Conservation (phyloP, 371 early-diverging fungal genomes). For the Mortierella sp. region DNA sequence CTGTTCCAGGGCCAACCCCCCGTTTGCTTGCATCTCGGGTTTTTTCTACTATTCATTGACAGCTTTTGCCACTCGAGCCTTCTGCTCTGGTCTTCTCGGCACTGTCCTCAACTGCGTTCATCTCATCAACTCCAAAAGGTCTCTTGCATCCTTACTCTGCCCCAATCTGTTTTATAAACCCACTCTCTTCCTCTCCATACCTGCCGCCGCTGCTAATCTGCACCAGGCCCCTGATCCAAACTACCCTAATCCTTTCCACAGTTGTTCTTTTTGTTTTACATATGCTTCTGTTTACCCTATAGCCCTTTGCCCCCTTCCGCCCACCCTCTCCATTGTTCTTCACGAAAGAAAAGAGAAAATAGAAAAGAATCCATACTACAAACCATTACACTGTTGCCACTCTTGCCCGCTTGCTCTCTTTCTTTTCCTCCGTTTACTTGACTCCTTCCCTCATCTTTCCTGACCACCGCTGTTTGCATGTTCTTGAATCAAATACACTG, state of each 20-base stretch:
- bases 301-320: constrained; percentile 25
- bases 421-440: constrained; percentile 4
- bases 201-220: background rate
- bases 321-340: constrained; percentile 9
- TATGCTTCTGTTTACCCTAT: constrained; percentile 40
- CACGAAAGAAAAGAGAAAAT: constrained; percentile 5
- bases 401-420: background rate
- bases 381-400: too few relatives aligned
- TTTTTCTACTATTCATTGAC: background rate
- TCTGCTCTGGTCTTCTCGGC: constrained; percentile 39
- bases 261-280: constrained; percentile 1
- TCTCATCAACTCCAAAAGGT: background rate
- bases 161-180: too few relatives aligned
- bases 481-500: constrained; percentile 19
- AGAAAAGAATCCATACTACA: background rate
- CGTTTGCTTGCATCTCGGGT: constrained; percentile 52
- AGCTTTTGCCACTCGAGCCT: constrained; percentile 34
- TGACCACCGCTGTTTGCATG: constrained; percentile 14
- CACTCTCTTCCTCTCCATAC: background rate
- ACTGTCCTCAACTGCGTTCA: constrained; percentile 7
- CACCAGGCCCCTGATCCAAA: too few relatives aligned
- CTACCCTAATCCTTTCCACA: background rate
- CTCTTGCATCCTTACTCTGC: background rate
- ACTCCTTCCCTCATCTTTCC: background rate
- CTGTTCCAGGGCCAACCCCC: constrained; percentile 53